Base-by-base conservation (phyloP, 345 rosid species). In the Populus davidiana region DNA sequence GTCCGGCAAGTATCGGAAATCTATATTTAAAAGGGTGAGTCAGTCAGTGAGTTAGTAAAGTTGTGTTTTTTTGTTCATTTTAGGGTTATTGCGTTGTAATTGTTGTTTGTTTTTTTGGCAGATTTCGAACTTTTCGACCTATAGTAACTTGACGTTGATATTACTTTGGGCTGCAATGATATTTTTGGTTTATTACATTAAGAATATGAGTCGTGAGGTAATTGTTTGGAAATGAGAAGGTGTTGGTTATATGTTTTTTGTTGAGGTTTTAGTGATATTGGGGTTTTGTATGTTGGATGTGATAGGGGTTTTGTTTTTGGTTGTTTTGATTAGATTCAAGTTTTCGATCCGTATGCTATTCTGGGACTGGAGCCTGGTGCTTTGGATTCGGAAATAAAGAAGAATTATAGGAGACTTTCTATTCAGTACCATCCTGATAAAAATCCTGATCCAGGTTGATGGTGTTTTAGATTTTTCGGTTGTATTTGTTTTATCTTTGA, bases 361-460 rank as follows among this genome's bases (percentile, higher is more conserved):
- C 97, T 94, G 61, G 98, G 93, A 25, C 83, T 96, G 77, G 88
- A 90, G 77, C 74, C 91, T 74, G 96, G 98, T 75, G 98, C 96
- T 80, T 83, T 90, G 54, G 98, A 92, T 61, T 88, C 97, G 6
- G 93, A 89, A 78, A 94, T 96, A 74, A 96, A 90, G 84, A 96
- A 96, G 90, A 94, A 90, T 31, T 94, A 94, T 79, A 88, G 97
- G 81, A 92, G 90, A 76, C 97, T 96, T 27, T 92, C 99, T 21
- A 86, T 96, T 79, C 91, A 81, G 67, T 96, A 92, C 83, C 99
- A 96, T 90, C 99, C 98, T 73, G 99, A 96, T 81, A 96, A 96
- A 90, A 96, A 96, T 85, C 99, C 99, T 25, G 96, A 96, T 86
- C 99, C 98, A 94, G 97, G 99, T 94, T 85, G 74, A 80, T 70